phyloP scores from a whole-genome alignment of 331 rosid species.

The Malus hybrid region DNA sequence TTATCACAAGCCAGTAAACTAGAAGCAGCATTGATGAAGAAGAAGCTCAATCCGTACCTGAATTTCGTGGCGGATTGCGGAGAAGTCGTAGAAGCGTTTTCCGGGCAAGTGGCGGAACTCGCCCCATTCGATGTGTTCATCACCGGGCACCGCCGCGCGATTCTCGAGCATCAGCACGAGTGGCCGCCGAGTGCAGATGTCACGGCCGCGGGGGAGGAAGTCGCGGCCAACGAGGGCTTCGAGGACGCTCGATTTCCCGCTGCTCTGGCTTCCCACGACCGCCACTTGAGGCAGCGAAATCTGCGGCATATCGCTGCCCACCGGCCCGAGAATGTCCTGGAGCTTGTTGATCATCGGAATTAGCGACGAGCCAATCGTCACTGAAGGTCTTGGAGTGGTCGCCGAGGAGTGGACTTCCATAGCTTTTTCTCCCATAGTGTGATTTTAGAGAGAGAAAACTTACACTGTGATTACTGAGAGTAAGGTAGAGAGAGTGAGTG shows the following conservation, averaged over 20 bases:
- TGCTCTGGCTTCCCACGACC: constrained; percentile 32
- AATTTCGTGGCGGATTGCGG: constrained; percentile 26
- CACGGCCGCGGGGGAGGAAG: constrained; percentile 31
- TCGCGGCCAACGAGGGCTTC: constrained; percentile 37
- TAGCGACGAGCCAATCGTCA: constrained; percentile 1
- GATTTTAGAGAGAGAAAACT: background rate
- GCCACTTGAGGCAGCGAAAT: background rate
- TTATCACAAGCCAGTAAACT: background rate
- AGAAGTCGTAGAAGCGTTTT: constrained; percentile 26
- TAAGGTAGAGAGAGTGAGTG: too few species aligned
- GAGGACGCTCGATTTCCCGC: constrained; percentile 35
- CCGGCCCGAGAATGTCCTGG: constrained; percentile 21
- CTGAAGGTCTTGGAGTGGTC: background rate
- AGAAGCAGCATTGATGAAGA: background rate
- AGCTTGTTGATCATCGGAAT: constrained; percentile 28
- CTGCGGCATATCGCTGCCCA: background rate
- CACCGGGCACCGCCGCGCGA: constrained; percentile 7
- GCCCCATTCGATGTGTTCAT: constrained; percentile 12
- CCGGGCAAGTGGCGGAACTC: constrained; percentile 35
- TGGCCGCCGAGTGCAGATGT: constrained; percentile 30
- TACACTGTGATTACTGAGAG: too few species aligned
- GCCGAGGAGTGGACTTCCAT: background rate
- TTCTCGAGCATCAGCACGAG: constrained; percentile 31
- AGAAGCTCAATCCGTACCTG: constrained; percentile 14
- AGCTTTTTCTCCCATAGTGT: constrained; percentile 15